Evolutionary conservation across 345 rosid species (phyloP), one percentile per base, ranked within the genome.

Genomic region (Moringa oleifera): DNA sequence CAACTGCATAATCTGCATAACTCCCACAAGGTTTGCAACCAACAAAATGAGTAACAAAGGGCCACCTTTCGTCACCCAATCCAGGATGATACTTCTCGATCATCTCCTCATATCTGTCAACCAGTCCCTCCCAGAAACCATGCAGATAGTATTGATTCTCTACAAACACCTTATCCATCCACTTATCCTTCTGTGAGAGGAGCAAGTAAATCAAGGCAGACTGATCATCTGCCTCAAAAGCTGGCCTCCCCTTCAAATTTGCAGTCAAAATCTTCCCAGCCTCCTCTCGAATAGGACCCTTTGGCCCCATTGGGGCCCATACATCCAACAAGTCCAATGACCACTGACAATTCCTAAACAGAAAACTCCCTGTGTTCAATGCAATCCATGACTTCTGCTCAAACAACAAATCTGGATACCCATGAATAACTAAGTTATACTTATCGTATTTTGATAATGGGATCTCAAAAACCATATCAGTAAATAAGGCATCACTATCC

Each of bases 21-120:
- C 97, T 90, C 57, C 97, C 98, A 68, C 98, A 90, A 59, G 97
- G 96, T 76, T 93, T 90, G 69, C 98, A 93, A 6, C 97, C 97
- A 7, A 93, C 97, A 18, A 90, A 93, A 61, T 93, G 94, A 25
- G 98, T 93, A 51, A 93, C 88, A 61, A 93, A 90, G 0, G 98
- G 98, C 96, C 98, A 90, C 76, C 98, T 87, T 68, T 90, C 97
- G 28, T 93, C 97, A 17, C 98, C 98, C 69, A 87, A 70, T 0
- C 98, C 97, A 0, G 97, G 94, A 75, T 90, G 96, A 46, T 93
- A 86, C 86, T 93, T 93, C 65, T 87, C 96, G 15, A 90, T 78
- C 94, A 93, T 90, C 79, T 93, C 98, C 82, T 93, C 98, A 0
- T 93, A 93, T 75, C 69, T 75, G 73, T 90, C 97, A 52, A 88